Percentiles rank a stretch among this genome's conserved stretches.
These are phyloP conservation scores for Cryphonectria naterciae DNA, from an alignment of 2,329 filamentous ascomycete species.

Conservation along the genomic window DNA sequence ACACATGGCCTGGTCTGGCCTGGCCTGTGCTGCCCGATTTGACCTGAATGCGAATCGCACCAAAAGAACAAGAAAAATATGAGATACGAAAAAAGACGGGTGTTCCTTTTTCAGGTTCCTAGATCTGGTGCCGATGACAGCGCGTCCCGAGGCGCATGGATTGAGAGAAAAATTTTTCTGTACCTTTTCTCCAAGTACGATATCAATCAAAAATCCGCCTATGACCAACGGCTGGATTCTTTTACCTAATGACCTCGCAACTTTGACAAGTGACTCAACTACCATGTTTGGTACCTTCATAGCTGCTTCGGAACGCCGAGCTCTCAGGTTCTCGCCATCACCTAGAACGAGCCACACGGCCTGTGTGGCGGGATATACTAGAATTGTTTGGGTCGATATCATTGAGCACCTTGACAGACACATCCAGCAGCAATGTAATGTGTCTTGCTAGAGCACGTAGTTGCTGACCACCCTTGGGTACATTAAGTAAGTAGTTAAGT, in stretches of 20 bases:
- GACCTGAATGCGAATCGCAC: background rate
- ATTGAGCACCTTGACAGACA: background rate
- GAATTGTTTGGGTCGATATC: background rate
- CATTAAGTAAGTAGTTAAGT: background rate
- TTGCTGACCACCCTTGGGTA: background rate
- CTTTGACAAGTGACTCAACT: background rate
- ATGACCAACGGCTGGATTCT: constrained; percentile 28
- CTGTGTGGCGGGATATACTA: background rate
- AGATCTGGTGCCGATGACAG: background rate
- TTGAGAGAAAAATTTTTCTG: background rate
- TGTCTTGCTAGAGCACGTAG: background rate
- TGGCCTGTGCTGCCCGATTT: background rate
- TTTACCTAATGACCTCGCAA: constrained; percentile 35
- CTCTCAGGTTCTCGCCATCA: constrained; percentile 14
- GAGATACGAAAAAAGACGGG: background rate
- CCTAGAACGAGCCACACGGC: background rate
- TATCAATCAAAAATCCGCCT: background rate
- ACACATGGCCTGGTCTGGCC: too few species aligned
- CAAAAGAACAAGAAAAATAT: background rate
- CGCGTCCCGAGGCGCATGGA: background rate
- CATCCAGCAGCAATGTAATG: background rate
- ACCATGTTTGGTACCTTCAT: background rate
- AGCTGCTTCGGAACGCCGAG: constrained; percentile 20
- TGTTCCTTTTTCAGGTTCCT: background rate
- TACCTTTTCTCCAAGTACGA: background rate